Base-by-base conservation (phyloP, 768 basidiomycete genomes). In the Termitomyces sp. region DNA sequence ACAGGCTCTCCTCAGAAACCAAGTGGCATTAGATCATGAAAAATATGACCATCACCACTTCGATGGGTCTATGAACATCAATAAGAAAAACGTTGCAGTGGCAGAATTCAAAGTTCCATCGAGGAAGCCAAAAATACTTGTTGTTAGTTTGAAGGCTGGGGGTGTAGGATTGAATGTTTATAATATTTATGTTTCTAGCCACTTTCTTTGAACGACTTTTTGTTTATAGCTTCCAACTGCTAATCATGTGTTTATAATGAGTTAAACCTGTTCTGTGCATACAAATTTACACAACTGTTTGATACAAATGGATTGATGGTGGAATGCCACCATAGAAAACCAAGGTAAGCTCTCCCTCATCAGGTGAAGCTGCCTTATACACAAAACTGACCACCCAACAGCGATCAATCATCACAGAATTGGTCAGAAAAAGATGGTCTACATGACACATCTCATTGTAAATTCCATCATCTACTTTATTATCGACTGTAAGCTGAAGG, bases 11-110 rank as follows among this genome's bases (percentile, higher is more conserved):
- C 70, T 91, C 9, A 78, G 82, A 57, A 82, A 87, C 66, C 84
- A 92, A 63, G 68, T 74, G 1, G 84, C 80, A 4, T 73, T 95
- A 53, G 78, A 86, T 49, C 84, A 88, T 19, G 90, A 95, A 64
- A 69, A 72, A 1, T 77, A 92, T 59, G 73, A 82, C 42, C 86
- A 83, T 64, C 86, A 84, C 61, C 83, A 95, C 19, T 93, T 98
- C 65, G 96, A 98, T 68, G 96, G 96, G 1, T 84, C 91, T 0
- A 93, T 98, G 91, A 86, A 87, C 63, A 78, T 96, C 60, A 90
- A 88, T 72, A 89, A 88, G 68, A 82, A 92, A 53, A 83, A 81
- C 38, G 80, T 80, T 9, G 89, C 92, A 2, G 78, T 98, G 38
- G 76, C 83, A 42, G 86, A 85, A 59, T 98, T 98, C 77, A 89